Percentiles rank a stretch among this genome's conserved stretches.
These are phyloP conservation scores for Eremochloa ophiuroides DNA, from an alignment of 176 grass and related monocot genomes.

Conservation along the genomic window DNA sequence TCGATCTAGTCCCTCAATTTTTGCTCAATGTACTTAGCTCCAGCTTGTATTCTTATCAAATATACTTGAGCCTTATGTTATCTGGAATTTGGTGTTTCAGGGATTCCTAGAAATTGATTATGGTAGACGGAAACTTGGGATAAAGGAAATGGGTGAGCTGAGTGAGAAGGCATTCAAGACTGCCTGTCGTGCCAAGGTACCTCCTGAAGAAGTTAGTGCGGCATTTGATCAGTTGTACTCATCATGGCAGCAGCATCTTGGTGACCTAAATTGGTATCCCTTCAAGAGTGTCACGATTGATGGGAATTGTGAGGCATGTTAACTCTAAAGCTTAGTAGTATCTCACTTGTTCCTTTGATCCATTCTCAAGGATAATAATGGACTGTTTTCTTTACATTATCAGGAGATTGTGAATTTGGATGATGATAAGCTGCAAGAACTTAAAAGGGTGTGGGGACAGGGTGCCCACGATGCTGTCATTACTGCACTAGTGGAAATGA, in stretches of 20 bases:
- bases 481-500: constrained; percentile 23
- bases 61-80: neutral
- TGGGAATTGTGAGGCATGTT: constrained; percentile 7
- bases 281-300: constrained; percentile 25
- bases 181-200: constrained; percentile 23
- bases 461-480: constrained; percentile 13
- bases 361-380: neutral
- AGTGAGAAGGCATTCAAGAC: constrained; percentile 22
- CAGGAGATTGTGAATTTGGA: constrained; percentile 27
- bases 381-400: neutral
- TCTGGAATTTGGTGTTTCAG: constrained; percentile 8
- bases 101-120: constrained; percentile 7
- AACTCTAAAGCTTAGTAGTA: neutral
- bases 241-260: constrained; percentile 30
- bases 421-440: constrained; percentile 36
- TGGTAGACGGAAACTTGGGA: constrained; percentile 20
- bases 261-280: constrained; percentile 37
- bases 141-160: constrained; percentile 46
- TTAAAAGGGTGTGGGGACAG: constrained; percentile 27
- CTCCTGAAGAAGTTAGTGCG: constrained; percentile 1
- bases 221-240: constrained; percentile 4
- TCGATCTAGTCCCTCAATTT: neutral
- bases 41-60: neutral
- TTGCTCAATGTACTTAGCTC: neutral
- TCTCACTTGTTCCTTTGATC: neutral